phyloP scores from a whole-genome alignment of 2,329 filamentous ascomycete genomes.

The Apiospora aurea region DNA sequence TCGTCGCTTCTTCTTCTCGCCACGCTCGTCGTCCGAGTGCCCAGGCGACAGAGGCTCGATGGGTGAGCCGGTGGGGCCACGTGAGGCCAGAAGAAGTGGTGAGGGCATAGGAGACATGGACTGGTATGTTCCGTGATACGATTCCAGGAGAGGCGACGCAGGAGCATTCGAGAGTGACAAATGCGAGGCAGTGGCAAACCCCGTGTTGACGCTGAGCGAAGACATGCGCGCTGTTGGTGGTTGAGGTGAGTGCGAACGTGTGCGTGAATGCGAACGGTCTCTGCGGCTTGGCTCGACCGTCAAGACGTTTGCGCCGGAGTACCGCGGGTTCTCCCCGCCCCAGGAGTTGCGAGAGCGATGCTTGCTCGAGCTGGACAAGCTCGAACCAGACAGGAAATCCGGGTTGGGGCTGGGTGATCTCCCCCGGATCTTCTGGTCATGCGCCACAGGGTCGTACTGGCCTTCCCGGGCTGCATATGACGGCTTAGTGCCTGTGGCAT shows the following conservation, averaged over 20 bases:
- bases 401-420: conserved; percentile 35
- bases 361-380: conserved; percentile 32
- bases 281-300: conserved; percentile 48
- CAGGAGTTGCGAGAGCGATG: conserved; percentile 42
- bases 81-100: conserved; percentile 67
- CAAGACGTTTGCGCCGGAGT: conserved; percentile 48
- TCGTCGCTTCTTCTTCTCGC: conserved; percentile 61
- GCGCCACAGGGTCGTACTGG: conserved; percentile 32
- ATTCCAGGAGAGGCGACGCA: conserved; percentile 85
- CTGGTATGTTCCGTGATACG: conserved; percentile 94
- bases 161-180: conserved; percentile 66
- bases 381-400: conserved; percentile 30
- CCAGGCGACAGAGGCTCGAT: conserved; percentile 61
- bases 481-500: conserved; percentile 43
- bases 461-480: conserved; percentile 41
- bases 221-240: conserved; percentile 60
- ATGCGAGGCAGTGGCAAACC: conserved; percentile 47
- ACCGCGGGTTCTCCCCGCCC: conserved; percentile 45
- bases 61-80: conserved; percentile 52
- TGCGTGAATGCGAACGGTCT: conserved; percentile 39
- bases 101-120: conserved; percentile 95
- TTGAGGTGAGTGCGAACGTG: conserved; percentile 55
- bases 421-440: conserved; percentile 28
- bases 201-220: conserved; percentile 57
- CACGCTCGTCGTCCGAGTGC: conserved; percentile 55